Base-by-base conservation (phyloP, 169 alveolate genomes). In the Cryptosporidium baileyi region DNA sequence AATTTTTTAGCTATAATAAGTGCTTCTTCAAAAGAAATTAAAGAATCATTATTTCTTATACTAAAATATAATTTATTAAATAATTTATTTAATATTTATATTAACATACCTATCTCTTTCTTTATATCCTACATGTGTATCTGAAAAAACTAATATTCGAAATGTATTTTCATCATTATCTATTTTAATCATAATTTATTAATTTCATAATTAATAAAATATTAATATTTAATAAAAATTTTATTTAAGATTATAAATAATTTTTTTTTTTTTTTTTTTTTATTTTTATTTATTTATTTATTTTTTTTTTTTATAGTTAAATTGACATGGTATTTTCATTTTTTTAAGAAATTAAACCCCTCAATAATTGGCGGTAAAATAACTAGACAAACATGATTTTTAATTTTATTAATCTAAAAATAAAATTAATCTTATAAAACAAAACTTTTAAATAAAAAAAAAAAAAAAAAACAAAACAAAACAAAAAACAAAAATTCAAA, bases 111-210 rank as follows among this genome's bases (percentile, higher is more conserved):
- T 38, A 63, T 95, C 98, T 47, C 95, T 92, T 89, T 96, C 99
- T 80, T 95, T 93, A 74, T 93, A 95, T 8, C 99, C 99, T 74
- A 96, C 89, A 82, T 97, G 99, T 60, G 96, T 96, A 85, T 97
- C 99, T 3, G 99, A 93, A 32, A 96, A 95, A 17, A 97, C 95
- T 82, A 96, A 61, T 28, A 96, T 94, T 85, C 92, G 94, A 80
- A 96, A 92, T 32, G 90, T 88, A 45, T 79, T 67, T 13, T 88
- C 82, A 4, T 89, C 90, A 8, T 82, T 85, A 9, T 51, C 81
- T 17, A 43, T 1, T 47, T 44, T 24, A 9, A 34, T 47, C 81
- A 49, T 51, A 3, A n/a, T n/a, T n/a, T n/a, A n/a, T n/a, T n/a
- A n/a, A n/a, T n/a, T n/a, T n/a, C n/a, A n/a, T n/a, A n/a, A n/a